Evolutionary conservation across 805 yeast genomes (phyloP), one percentile per base, ranked within the genome.

Genomic region (Pichia heedii): DNA sequence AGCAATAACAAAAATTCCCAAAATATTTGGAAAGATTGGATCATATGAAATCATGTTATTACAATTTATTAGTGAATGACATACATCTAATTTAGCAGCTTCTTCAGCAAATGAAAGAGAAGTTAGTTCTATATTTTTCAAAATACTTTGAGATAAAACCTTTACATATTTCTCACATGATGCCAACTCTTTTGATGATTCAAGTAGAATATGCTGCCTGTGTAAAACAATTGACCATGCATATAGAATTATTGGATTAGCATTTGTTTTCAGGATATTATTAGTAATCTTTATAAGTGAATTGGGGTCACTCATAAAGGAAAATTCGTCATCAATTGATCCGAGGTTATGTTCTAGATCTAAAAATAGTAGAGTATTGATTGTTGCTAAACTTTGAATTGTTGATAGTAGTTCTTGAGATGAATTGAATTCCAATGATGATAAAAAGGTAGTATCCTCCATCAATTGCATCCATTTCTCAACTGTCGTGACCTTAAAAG

Each of bases 151-250:
- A 8, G 26, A 30, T 18, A 51, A 33, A 20, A 26, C 27, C 0
- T 24, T 15, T 20, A 30, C 16, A 39, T 56, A 55, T 22, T 27
- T 41, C 5, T 51, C 36, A 3, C 47, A 36, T 11, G 46, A 36
- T 32, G 62, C 39, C 6, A 40, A 37, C 0, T 52, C 49, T 39
- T 55, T 44, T 18, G 54, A 54, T 34, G 70, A 45, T 9, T 51
- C 43, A n/a, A 73, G 52, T 3, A 73, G 53, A 19, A 69, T 63
- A 8, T 67, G 66, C 47, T 79, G 77, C 20, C 80, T 63, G 50
- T 76, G 75, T 11, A 79, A 55, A 11, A 79, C 58, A 13, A 81
- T 73, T 26, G 84, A 73, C 90, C 90, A 84, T 20, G 77, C 71
- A 54, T 81, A 82, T 36, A 76, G 57, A 1, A 79, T 63, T 11